Conservation (phyloP, 495 filamentous ascomycete species). For the Aspergillus egyptiacus region DNA sequence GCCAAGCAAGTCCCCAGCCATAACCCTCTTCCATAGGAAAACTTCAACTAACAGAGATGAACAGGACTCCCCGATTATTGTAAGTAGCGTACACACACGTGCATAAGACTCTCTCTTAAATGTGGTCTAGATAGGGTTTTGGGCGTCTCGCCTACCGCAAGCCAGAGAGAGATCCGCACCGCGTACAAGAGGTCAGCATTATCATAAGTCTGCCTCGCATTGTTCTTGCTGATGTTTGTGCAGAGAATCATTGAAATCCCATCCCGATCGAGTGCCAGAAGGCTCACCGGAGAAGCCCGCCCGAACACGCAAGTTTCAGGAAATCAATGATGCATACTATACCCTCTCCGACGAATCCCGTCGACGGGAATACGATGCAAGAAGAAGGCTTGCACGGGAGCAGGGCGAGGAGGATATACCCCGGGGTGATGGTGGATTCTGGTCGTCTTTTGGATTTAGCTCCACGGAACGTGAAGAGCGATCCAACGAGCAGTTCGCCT, state of each 20-base stretch:
- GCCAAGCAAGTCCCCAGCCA: conserved; percentile 15
- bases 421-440: conserved; percentile 46
- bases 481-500: conserved; percentile 74
- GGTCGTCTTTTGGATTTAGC: conserved; percentile 58
- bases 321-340: conserved; percentile 97
- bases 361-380: conserved; percentile 82
- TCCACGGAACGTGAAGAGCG: conserved; percentile 41
- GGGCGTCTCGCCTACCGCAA: conserved; percentile 66
- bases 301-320: conserved; percentile 87
- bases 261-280: conserved; percentile 84
- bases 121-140: conserved; percentile 53
- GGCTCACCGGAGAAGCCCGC: conserved; percentile 77
- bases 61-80: conserved; percentile 30
- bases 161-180: conserved; percentile 79
- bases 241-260: conserved; percentile 87
- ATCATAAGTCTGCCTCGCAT: not conserved
- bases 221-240: not conserved
- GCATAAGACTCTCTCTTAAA: not conserved
- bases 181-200: conserved; percentile 80
- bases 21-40: not conserved
- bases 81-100: conserved; percentile 11
- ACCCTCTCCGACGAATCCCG: conserved; percentile 76
- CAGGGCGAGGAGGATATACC: conserved; percentile 59
- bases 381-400: conserved; percentile 50
- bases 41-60: conserved; percentile 4